These are phyloP conservation scores for Microdochium nivale DNA, from an alignment of 2,329 filamentous ascomycete genomes.

Conservation along the genomic window DNA sequence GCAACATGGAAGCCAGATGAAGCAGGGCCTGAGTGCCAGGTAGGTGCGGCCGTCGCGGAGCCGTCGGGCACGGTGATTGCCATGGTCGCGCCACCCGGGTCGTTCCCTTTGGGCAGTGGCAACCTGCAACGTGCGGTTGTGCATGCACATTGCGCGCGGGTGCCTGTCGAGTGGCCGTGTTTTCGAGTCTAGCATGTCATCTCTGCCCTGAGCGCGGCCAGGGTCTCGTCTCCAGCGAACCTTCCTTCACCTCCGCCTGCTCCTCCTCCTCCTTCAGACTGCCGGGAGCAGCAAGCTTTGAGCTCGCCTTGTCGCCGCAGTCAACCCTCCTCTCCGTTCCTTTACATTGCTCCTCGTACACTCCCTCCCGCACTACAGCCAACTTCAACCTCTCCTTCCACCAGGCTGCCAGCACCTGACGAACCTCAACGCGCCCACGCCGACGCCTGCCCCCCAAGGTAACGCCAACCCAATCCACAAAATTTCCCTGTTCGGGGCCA, in stretches of 20 bases:
- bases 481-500: background rate
- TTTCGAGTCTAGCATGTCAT: background rate
- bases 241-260: background rate
- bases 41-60: background rate
- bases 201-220: background rate
- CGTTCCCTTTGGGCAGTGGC: background rate
- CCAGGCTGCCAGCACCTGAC: background rate
- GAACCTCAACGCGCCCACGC: background rate
- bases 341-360: background rate
- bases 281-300: background rate
- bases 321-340: background rate
- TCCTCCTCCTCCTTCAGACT: background rate
- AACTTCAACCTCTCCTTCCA: background rate
- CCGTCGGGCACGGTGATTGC: background rate
- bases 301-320: background rate
- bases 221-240: background rate
- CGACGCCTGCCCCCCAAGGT: background rate
- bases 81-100: background rate
- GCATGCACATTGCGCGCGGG: too few relatives aligned
- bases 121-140: background rate
- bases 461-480: background rate
- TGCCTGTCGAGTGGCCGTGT: background rate
- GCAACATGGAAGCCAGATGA: background rate
- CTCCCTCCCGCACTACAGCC: background rate
- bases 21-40: background rate